Base-by-base conservation (phyloP, 2,329 filamentous ascomycete species). In the Alternaria burnsii region DNA sequence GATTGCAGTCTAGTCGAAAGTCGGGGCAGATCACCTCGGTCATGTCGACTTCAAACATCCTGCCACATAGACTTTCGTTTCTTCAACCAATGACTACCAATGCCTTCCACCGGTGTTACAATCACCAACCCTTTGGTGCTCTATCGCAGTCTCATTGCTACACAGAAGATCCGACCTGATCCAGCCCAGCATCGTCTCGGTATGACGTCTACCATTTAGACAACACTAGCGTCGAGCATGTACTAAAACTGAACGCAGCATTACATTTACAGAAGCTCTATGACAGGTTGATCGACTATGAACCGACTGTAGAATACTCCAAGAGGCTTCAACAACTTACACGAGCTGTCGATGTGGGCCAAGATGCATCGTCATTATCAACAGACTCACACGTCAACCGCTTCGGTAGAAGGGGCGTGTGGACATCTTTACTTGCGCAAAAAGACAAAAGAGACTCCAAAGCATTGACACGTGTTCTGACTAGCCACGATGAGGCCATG, bases 181-280 rank as follows among this genome's bases (percentile, higher is more conserved):
- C 86, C 87, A 5, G 85, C 89, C 22, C 90, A 93, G 74, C 88
- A 92, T 76, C 86, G 90, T 20, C 82, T 92, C 7, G 76, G 77
- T 77, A 71, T 78, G 72, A 78, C 73, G 71, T 76, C 70, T 67
- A 75, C 70, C 67, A 76, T 71, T 72, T 40, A 28, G 32, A 30
- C 22, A 16, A 50, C 56, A 66, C 68, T 70, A 73, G 20, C 34
- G 34, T 52, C 11, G 40, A 38, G 52, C 41, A 26, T 42, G 54
- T 43, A 71, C 67, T 65, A 56, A 71, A 46, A 16, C 38, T 44
- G n/a, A 52, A 41, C 38, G 42, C 76, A 76, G 91, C 91, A 6
- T 83, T 92, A 41, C 90, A 94, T 77, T 83, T 94, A 2, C 90
- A 92, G 68, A 91, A 92, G 73, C 83, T 94, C 11, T 94, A 95